Evolutionary conservation across 306 rosid species (phyloP), one percentile per base, ranked within the genome.

Genomic region (Prunus campanulata): DNA sequence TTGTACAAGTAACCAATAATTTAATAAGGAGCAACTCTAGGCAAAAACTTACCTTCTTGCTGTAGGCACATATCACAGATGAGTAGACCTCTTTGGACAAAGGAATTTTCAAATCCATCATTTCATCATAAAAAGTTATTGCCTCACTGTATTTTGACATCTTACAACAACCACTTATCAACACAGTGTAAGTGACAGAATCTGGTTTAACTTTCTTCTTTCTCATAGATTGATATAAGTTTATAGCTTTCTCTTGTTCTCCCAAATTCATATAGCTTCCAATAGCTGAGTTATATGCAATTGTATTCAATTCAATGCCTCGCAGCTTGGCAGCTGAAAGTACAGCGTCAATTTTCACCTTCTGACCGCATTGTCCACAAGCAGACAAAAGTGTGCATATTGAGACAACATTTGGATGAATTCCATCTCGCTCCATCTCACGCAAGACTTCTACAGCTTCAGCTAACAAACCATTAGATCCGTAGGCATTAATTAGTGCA

Each of bases 91-190:
- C 98, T 65, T 83, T 83, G 74, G 97, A 87, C 82, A 90, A 69
- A 64, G 95, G 89, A 77, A 94, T 78, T 77, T 85, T 90, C 27
- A 87, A 78, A 50, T 72, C 87, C 85, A 76, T 78, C 91, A 94
- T 90, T 69, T 91, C 97, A 56, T 87, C 85, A 81, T 71, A 80
- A 78, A 89, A 89, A 79, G 72, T 66, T 59, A 91, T 69, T 30
- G 98, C 96, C 80, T 91, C 91, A 29, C 80, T 80, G 71, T 89
- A 85, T 83, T 86, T 92, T 81, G 98, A 86, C 97, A 87, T 85
- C 91, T 86, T 89, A 82, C 92, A 87, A 81, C 96, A 91, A 80
- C 96, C 91, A 87, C 98, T 94, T 66, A 94, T 94, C 88, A 94
- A 89, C 83, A 90, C 83, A 60, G 88, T 86, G 90, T 79, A 92